Evolutionary conservation across 345 rosid genomes (phyloP).

Genomic region (Corymbia maculata): DNA sequence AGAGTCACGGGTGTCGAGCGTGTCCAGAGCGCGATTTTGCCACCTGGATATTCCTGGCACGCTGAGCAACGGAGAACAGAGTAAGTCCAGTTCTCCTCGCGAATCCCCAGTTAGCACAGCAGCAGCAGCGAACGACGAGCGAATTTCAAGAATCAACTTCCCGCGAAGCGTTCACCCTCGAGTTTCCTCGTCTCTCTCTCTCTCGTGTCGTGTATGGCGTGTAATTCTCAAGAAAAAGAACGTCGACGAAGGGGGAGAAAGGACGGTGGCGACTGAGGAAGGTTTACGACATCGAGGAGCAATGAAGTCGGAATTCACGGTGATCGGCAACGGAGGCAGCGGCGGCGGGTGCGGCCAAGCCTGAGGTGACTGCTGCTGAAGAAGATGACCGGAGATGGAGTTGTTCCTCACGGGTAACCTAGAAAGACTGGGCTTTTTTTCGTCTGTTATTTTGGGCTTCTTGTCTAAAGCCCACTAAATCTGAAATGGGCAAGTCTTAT

Average conservation of each 20-base stretch:
- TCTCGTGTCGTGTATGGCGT: background rate
- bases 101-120: background rate
- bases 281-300: background rate
- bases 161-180: fast-evolving
- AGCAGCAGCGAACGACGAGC: background rate
- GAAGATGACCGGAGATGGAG: fast-evolving
- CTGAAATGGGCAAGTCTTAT: background rate
- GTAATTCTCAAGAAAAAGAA: fast-evolving
- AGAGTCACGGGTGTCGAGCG: fast-evolving
- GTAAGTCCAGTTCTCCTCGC: background rate
- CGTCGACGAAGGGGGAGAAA: background rate
- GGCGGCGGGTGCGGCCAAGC: background rate
- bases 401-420: background rate
- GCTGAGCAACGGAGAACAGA: background rate
- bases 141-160: background rate
- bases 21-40: background rate
- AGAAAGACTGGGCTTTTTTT: background rate
- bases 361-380: background rate
- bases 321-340: background rate
- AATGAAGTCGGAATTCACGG: background rate
- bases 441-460: background rate
- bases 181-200: background rate
- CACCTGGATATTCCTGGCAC: background rate
- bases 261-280: background rate
- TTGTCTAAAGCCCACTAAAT: background rate